Percentiles rank a stretch among this genome's conserved stretches.
Conservation (phyloP, 2,329 filamentous ascomycete species). For the Aspergillus oerlinghausenensis region DNA sequence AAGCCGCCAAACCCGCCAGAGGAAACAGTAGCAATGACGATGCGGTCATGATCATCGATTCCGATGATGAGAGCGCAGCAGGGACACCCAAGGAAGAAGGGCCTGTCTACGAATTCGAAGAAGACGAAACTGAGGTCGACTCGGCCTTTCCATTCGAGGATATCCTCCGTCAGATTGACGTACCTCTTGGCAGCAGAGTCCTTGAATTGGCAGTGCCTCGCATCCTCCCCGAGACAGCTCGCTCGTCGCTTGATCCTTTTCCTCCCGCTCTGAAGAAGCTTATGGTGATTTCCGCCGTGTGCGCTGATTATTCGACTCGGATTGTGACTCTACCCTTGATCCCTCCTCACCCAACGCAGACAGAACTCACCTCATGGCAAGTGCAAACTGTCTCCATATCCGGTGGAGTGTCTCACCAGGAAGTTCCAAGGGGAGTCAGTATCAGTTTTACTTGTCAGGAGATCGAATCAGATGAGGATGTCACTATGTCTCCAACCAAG, state of each 20-base stretch:
- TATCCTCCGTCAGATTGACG: constrained; percentile 52
- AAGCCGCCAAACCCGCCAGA: constrained; percentile 23
- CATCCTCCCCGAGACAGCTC: constrained; percentile 40
- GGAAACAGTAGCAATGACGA: constrained; percentile 31
- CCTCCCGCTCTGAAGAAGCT: constrained; percentile 46
- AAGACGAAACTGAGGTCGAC: constrained; percentile 54
- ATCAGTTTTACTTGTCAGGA: constrained; percentile 50
- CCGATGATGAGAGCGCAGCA: constrained; percentile 49
- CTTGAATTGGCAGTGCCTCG: constrained; percentile 47
- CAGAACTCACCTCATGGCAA: constrained; percentile 33
- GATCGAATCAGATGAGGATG: constrained; percentile 24
- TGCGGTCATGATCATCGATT: constrained; percentile 53
- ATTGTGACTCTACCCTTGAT: constrained; percentile 52
- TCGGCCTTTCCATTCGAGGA: constrained; percentile 51
- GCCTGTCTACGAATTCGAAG: constrained; percentile 43
- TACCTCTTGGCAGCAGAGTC: constrained; percentile 51
- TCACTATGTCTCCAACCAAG: constrained; percentile 26
- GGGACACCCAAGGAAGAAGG: constrained; percentile 22
- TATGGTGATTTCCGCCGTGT: constrained; percentile 52
- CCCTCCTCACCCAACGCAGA: constrained; percentile 45
- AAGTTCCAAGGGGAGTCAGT: constrained; percentile 47
- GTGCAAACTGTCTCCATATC: constrained; percentile 47
- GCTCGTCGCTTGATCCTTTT: constrained; percentile 39
- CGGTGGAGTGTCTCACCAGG: constrained; percentile 46
- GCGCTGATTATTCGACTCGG: constrained; percentile 53